Evolutionary conservation across 768 basidiomycete genomes (phyloP).

Genomic region (Rhodotorula graminis): DNA sequence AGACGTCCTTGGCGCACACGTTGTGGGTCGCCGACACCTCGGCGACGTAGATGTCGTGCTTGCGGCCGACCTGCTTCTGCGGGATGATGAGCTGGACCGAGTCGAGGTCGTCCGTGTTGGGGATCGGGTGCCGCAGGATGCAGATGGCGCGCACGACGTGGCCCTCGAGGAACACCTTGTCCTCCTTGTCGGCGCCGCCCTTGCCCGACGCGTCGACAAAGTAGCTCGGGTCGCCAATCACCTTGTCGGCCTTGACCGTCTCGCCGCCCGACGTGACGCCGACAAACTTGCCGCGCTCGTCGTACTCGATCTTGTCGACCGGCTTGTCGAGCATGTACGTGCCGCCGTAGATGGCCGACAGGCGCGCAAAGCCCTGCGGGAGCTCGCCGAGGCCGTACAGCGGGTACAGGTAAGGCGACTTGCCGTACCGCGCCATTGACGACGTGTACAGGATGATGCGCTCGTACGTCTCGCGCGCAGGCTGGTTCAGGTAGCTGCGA

Average conservation of each 20-base stretch:
- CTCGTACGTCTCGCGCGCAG: constrained; percentile 83
- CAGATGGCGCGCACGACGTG: constrained; percentile 96
- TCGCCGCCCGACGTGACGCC: constrained; percentile 85
- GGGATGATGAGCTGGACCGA: constrained; percentile 97
- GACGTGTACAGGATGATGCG: constrained; percentile 96
- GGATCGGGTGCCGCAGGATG: constrained; percentile 95
- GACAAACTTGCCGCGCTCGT: constrained; percentile 77
- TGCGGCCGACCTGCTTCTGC: constrained; percentile 90
- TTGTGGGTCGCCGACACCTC: constrained; percentile 96
- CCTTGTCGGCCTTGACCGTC: constrained; percentile 92
- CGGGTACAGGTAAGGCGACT: constrained; percentile 99
- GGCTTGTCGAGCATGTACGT: constrained; percentile 99
- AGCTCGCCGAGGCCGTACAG: constrained; percentile 98
- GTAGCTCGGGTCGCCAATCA: constrained; percentile 97
- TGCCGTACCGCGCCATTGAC: constrained; percentile 98
- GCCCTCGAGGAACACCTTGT: constrained; percentile 74
- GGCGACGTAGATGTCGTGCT: constrained; percentile 97
- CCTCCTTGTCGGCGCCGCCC: constrained; percentile 54
- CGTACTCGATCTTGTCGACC: constrained; percentile 83
- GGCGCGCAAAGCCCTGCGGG: constrained; percentile 94
- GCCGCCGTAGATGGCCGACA: constrained; percentile 97
- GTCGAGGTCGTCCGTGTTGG: constrained; percentile 91
- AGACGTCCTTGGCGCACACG: constrained; percentile 90
- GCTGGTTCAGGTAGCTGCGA: constrained; percentile 80
- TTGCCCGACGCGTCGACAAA: constrained; percentile 64